Conservation (phyloP, 306 rosid species). For the Elaeagnus macrophylla region DNA sequence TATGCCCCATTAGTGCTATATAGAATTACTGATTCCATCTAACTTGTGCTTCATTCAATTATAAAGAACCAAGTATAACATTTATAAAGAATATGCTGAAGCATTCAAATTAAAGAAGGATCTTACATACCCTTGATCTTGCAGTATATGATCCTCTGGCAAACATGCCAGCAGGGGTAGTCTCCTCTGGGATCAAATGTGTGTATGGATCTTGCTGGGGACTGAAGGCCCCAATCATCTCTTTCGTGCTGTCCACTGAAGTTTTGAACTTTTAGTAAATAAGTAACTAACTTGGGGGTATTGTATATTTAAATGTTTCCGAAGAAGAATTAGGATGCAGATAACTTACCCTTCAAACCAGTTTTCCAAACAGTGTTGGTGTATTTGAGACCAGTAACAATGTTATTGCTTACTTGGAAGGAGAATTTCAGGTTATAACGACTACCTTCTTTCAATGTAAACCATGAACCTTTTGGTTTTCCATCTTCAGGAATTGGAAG, state of each 20-base stretch:
- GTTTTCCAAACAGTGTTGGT: conserved; percentile 52
- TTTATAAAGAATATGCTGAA: too few relatives aligned
- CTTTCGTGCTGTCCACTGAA: conserved; percentile 42
- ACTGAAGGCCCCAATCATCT: conserved; percentile 52
- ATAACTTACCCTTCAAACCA: conserved; percentile 30
- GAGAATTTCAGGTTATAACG: conserved; percentile 33
- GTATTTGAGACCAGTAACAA: conserved; percentile 49
- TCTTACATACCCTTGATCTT: conserved; percentile 33
- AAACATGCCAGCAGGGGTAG: conserved; percentile 43
- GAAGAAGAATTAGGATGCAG: background rate
- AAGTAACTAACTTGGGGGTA: background rate
- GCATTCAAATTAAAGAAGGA: background rate
- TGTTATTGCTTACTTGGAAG: conserved; percentile 38
- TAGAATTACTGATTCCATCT: too few relatives aligned
- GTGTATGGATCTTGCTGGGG: conserved; percentile 42
- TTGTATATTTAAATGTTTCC: background rate
- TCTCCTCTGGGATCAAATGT: conserved; percentile 45
- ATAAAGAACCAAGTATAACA: too few relatives aligned
- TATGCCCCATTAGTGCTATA: too few relatives aligned
- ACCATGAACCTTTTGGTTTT: conserved; percentile 41
- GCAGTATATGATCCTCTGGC: conserved; percentile 47
- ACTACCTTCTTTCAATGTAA: conserved; percentile 45
- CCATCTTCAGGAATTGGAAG: conserved; percentile 42
- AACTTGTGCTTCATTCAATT: too few relatives aligned
- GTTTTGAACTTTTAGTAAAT: background rate